A percentile compares a stretch with the other conserved stretches of the same genome.
Conservation (phyloP, 2,329 filamentous ascomycete genomes). For the Exserohilum turcica region DNA sequence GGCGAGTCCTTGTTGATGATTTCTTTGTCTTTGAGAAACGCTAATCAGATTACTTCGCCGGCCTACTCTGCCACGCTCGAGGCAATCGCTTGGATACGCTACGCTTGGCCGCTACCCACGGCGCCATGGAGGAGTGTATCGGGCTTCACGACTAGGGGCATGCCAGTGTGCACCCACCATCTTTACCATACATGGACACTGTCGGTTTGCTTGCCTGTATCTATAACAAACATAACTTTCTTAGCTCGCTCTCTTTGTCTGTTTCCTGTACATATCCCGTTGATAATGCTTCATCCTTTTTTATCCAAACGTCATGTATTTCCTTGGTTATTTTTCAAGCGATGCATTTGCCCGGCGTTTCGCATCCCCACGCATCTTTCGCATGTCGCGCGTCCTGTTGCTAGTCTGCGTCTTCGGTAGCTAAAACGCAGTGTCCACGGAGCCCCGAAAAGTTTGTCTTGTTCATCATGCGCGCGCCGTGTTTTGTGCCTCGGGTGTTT, state of each 20-base stretch:
- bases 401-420: background rate
- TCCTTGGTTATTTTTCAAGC: conserved; percentile 17
- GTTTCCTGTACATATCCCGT: conserved; percentile 34
- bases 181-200: background rate
- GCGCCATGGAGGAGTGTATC: background rate
- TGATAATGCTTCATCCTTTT: conserved; percentile 26
- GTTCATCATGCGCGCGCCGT: too few relatives aligned
- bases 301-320: conserved; percentile 25
- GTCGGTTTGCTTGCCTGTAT: conserved; percentile 1
- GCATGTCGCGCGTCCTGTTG: background rate
- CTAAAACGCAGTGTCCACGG: too few relatives aligned
- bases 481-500: too few relatives aligned
- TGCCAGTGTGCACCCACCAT: background rate
- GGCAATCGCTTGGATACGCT: conserved; percentile 1
- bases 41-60: background rate
- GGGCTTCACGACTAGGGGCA: conserved; percentile 5
- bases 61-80: background rate
- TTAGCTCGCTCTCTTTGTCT: conserved; percentile 10
- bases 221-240: conserved; percentile 11
- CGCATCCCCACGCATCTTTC: background rate
- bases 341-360: conserved; percentile 13
- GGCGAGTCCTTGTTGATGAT: background rate
- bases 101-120: background rate
- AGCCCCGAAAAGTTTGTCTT: too few relatives aligned
- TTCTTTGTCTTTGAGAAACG: background rate